These are phyloP conservation scores for Penicillium canariense DNA, from an alignment of 495 filamentous ascomycete species.

Conservation along the genomic window DNA sequence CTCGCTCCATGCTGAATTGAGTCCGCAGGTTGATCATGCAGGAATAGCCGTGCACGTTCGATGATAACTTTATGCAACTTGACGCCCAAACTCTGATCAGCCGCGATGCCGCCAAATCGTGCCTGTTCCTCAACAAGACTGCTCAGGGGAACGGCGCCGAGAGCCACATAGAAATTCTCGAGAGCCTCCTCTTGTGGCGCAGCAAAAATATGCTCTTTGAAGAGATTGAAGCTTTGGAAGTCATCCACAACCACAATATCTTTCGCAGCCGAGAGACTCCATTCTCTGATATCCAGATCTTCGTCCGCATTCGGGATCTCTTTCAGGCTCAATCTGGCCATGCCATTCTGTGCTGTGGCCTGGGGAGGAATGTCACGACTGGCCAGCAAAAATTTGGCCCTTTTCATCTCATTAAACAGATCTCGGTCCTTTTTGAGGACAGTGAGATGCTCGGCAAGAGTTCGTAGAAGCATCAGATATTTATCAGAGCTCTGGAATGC, in stretches of 20 bases:
- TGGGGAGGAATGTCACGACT: slow-evolving; percentile 65
- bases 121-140: slow-evolving; percentile 47
- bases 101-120: slow-evolving; percentile 45
- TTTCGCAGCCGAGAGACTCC: slow-evolving; percentile 64
- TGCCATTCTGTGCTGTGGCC: slow-evolving; percentile 15
- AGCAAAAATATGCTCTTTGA: slow-evolving; percentile 74
- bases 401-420: slow-evolving; percentile 71
- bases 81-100: slow-evolving; percentile 51
- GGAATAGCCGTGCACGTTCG: slow-evolving; percentile 82
- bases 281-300: slow-evolving; percentile 70
- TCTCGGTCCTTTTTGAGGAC: slow-evolving; percentile 73
- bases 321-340: slow-evolving; percentile 23
- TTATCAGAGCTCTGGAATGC: slow-evolving; percentile 76
- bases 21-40: slow-evolving; percentile 69
- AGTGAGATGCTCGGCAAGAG: slow-evolving; percentile 65
- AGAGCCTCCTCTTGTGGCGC: slow-evolving; percentile 85
- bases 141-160: slow-evolving; percentile 46
- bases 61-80: slow-evolving; percentile 74
- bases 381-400: slow-evolving; percentile 74
- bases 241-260: slow-evolving; percentile 84
- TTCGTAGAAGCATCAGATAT: slow-evolving; percentile 77
- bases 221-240: slow-evolving; percentile 76
- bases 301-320: slow-evolving; percentile 64
- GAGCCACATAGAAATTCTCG: slow-evolving; percentile 73
- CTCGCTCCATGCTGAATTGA: slow-evolving; percentile 74